phyloP scores from a whole-genome alignment of 2,329 filamentous ascomycete genomes.

The Aspergillus alliaceus region DNA sequence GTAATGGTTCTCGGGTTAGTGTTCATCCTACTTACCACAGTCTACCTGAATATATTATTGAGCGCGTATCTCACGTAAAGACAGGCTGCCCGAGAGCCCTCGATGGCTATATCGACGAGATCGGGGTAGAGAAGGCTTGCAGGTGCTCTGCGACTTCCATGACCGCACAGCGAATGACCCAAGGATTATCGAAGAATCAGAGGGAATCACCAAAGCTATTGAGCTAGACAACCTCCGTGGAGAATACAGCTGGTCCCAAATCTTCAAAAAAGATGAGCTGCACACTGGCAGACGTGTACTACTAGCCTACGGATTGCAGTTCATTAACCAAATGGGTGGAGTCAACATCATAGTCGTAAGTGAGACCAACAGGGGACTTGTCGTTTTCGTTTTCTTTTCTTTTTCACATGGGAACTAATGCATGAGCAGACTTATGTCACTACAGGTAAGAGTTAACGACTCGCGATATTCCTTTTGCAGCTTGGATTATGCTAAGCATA shows the following conservation, averaged over 20 bases:
- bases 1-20: conserved; percentile 34
- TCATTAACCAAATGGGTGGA: conserved; percentile 53
- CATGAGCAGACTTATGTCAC: conserved; percentile 26
- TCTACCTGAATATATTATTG: neutral
- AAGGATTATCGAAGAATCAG: conserved; percentile 31
- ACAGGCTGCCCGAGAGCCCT: conserved; percentile 40
- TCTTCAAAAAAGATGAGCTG: conserved; percentile 46
- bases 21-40: neutral
- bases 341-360: conserved; percentile 50
- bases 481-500: neutral
- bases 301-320: conserved; percentile 50
- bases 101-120: conserved; percentile 48
- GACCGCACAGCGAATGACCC: conserved; percentile 21
- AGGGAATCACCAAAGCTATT: conserved; percentile 46
- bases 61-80: neutral
- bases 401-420: neutral
- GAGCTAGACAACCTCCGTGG: conserved; percentile 39
- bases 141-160: conserved; percentile 30
- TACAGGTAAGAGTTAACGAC: conserved; percentile 17
- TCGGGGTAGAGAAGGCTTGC: conserved; percentile 30
- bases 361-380: neutral
- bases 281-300: conserved; percentile 47
- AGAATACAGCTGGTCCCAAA: conserved; percentile 39
- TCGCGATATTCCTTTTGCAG: neutral
- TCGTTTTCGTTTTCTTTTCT: neutral